A percentile compares a stretch with the other conserved stretches of the same genome.
Conservation (phyloP, 2,329 filamentous ascomycete species). For the Hypomyces rosellus region DNA sequence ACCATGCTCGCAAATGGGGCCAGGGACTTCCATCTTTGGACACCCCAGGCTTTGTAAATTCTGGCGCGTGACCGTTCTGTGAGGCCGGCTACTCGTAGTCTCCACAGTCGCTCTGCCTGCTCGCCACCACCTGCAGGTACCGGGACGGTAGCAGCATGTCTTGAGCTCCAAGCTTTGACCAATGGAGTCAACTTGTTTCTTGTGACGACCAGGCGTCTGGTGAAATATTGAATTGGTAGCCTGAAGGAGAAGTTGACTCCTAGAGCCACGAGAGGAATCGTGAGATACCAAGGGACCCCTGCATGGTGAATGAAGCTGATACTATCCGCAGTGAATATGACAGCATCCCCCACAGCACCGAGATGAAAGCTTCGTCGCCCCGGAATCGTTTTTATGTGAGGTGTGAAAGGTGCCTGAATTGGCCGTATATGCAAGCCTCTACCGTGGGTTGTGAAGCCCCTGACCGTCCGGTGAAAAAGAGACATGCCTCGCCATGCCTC, state of each 20-base stretch:
- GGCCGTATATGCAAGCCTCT: background rate
- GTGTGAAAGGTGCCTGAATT: background rate
- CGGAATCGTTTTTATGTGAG: slow-evolving; percentile 1
- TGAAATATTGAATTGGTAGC: slow-evolving; percentile 42
- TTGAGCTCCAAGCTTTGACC: slow-evolving; percentile 25
- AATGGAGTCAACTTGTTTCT: slow-evolving; percentile 26
- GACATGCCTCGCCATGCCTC: slow-evolving; percentile 11
- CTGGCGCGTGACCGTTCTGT: slow-evolving; percentile 24
- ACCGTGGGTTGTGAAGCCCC: slow-evolving; percentile 1
- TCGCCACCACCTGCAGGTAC: slow-evolving; percentile 3
- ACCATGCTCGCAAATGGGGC: slow-evolving; percentile 35
- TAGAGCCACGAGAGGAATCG: slow-evolving; percentile 47
- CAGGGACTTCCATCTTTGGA: slow-evolving; percentile 43
- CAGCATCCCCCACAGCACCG: slow-evolving; percentile 24
- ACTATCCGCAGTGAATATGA: slow-evolving; percentile 35
- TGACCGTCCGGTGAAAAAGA: slow-evolving; percentile 5
- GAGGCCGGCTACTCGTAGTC: slow-evolving; percentile 19
- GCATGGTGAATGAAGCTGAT: slow-evolving; percentile 39
- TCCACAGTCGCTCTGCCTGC: slow-evolving; percentile 16
- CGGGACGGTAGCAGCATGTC: slow-evolving; percentile 16
- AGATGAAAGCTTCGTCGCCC: slow-evolving; percentile 27
- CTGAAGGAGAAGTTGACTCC: slow-evolving; percentile 39
- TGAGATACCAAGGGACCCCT: slow-evolving; percentile 47
- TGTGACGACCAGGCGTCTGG: slow-evolving; percentile 23
- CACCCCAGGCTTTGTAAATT: slow-evolving; percentile 33